Evolutionary conservation across 768 basidiomycete genomes (phyloP).

Genomic region (Cystofilobasidium macerans): DNA sequence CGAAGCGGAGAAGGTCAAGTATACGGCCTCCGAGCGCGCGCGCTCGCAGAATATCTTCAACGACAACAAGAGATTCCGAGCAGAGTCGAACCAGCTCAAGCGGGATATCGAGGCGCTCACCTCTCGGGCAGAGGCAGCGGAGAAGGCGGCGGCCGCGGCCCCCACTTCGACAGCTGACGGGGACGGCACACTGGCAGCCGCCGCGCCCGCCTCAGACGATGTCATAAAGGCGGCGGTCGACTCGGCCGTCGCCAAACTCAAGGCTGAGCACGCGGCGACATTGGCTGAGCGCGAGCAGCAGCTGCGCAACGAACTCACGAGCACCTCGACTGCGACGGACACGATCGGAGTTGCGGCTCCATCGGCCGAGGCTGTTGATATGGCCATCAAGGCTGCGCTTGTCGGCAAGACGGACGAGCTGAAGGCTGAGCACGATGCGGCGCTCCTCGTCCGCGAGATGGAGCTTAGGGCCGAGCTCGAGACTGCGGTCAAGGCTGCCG

Average conservation of each 20-base stretch:
- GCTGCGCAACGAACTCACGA: conserved; percentile 11
- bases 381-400: conserved; percentile 22
- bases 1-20: neutral
- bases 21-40: neutral
- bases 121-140: neutral
- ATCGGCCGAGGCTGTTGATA: conserved; percentile 10
- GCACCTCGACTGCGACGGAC: neutral
- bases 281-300: conserved; percentile 22
- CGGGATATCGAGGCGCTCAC: neutral
- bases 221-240: conserved; percentile 16
- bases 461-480: conserved; percentile 13
- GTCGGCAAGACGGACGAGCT: conserved; percentile 11
- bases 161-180: neutral
- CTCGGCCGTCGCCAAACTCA: conserved; percentile 15
- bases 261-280: conserved; percentile 10
- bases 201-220: conserved; percentile 9
- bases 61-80: conserved; percentile 16
- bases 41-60: conserved; percentile 13
- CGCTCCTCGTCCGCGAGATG: conserved; percentile 14
- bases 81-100: neutral
- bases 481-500: conserved; percentile 13
- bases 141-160: neutral
- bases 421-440: neutral
- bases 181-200: neutral
- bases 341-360: neutral